Base-by-base conservation (phyloP, 1,139 yeast species). In the Geotrichum cucujoidarum region DNA sequence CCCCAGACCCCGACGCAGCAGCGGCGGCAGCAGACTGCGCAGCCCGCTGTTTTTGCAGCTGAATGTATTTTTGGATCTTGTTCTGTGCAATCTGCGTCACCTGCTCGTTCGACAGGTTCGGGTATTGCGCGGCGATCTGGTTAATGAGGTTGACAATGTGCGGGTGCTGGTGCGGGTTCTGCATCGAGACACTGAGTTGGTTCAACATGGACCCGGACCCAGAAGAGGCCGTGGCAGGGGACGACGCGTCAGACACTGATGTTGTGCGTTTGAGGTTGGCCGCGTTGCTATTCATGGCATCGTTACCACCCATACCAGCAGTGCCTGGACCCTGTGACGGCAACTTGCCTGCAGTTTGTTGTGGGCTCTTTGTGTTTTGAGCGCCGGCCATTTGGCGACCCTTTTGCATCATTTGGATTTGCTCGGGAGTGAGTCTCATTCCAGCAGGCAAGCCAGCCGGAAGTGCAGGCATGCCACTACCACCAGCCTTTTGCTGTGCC, bases 41-140 rank as follows among this genome's bases (percentile, higher is more conserved):
- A 25, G 59, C 60, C 40, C 58, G 60, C 43, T 57, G 61, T 42
- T 54, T 55, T 50, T 62, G 60, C 31, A 57, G 52, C 57, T 58
- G 60, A 38, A 61, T 54, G 40, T 54, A 58, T 59, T 72, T 77
- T 2, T 85, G 84, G 51, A 83, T 68, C 59, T 82, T 83, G 29
- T 81, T 78, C 6, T 85, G 86, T 0, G 90, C 90, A 53, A 81
- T 68, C 56, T 80, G 78, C 0, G 87, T 80, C 1, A 83, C 89
- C 57, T 83, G 88, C 50, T 81, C 86, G 53, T 81, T 80, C 2
- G 83, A 72, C 60, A 82, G 69, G 25, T 74, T 75, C 1, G 94
- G 94, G 59, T 84, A 78, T 59, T 82, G 83, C 17, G 76, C 71
- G 57, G 81, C 85, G 48, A 83, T 81, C 47, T 83, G 82, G 53